phyloP scores from a whole-genome alignment of 2,329 filamentous ascomycete species.

The Exophiala oligosperma region DNA sequence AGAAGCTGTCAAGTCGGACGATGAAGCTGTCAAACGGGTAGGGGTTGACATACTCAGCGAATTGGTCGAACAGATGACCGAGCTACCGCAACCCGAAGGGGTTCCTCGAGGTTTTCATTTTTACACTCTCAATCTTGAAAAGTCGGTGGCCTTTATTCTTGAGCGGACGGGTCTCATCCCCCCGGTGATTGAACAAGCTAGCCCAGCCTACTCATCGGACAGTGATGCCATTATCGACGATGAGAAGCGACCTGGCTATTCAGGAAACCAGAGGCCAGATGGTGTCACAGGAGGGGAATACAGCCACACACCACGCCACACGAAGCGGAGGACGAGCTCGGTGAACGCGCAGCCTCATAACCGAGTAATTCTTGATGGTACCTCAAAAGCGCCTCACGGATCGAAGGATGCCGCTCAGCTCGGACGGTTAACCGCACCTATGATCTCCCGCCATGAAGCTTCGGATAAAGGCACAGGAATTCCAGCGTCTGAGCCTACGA shows the following conservation, averaged over 20 bases:
- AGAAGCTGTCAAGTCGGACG: slow-evolving; percentile 47
- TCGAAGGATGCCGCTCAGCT: slow-evolving; percentile 27
- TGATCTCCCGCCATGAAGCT: slow-evolving; percentile 56
- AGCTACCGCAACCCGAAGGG: slow-evolving; percentile 54
- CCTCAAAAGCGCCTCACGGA: slow-evolving; percentile 44
- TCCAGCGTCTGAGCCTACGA: slow-evolving; percentile 69
- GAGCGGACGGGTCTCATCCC: slow-evolving; percentile 85
- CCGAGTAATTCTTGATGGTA: slow-evolving; percentile 75
- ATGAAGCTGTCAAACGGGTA: slow-evolving; percentile 49
- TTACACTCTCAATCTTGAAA: slow-evolving; percentile 83
- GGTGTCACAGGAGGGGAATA: background rate
- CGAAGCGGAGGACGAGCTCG: slow-evolving; percentile 67
- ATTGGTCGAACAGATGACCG: slow-evolving; percentile 75
- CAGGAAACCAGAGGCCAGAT: background rate
- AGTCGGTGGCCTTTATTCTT: slow-evolving; percentile 89
- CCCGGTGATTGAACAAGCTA: slow-evolving; percentile 33
- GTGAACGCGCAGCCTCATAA: slow-evolving; percentile 85
- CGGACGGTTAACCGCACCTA: background rate
- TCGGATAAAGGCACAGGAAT: slow-evolving; percentile 75
- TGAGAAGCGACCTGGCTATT: slow-evolving; percentile 20
- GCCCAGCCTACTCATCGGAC: slow-evolving; percentile 41
- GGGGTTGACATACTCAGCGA: slow-evolving; percentile 71
- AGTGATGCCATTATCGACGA: slow-evolving; percentile 47
- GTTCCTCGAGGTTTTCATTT: slow-evolving; percentile 84
- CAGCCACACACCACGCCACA: slow-evolving; percentile 32